Evolutionary conservation across 805 yeast genomes (phyloP).

Genomic region (Nakazawaea ernobii): DNA sequence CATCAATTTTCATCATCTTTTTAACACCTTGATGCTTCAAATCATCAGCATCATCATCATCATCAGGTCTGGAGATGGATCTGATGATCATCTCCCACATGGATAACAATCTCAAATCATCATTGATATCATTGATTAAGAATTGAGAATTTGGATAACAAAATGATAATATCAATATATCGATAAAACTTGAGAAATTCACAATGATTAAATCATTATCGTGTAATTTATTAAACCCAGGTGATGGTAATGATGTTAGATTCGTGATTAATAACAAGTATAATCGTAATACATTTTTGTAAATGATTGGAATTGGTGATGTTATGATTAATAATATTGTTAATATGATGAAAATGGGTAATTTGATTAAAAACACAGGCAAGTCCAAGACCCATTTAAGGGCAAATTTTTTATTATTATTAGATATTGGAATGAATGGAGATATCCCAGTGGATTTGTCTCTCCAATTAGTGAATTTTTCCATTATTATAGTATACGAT

Average conservation of each 20-base stretch:
- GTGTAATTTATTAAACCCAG: too few species aligned
- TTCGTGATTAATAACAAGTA: conserved; percentile 25
- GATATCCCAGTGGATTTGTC: conserved; percentile 93
- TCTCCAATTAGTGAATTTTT: conserved; percentile 77
- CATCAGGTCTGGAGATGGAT: conserved; percentile 11
- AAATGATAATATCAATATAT: conserved; percentile 33
- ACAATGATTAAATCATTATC: conserved; percentile 46
- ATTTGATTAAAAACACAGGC: conserved; percentile 11
- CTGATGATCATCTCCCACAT: conserved; percentile 17
- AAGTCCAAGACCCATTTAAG: background rate
- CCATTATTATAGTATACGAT: conserved; percentile 63
- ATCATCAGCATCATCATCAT: conserved; percentile 13
- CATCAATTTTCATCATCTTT: conserved; percentile 4
- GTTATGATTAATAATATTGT: conserved; percentile 15
- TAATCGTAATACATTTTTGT: conserved; percentile 15
- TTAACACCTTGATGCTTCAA: too few species aligned
- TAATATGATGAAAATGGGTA: conserved; percentile 16
- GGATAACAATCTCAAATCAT: conserved; percentile 26
- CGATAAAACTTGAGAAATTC: conserved; percentile 57
- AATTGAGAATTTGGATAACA: background rate
- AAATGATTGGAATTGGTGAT: conserved; percentile 15
- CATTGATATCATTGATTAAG: conserved; percentile 33
- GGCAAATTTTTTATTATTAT: too few species aligned
- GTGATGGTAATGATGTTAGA: background rate
- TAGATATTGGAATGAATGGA: conserved; percentile 66